These are phyloP conservation scores for Hypomyces perniciosus DNA, from an alignment of 2,329 filamentous ascomycete species.

Conservation along the genomic window DNA sequence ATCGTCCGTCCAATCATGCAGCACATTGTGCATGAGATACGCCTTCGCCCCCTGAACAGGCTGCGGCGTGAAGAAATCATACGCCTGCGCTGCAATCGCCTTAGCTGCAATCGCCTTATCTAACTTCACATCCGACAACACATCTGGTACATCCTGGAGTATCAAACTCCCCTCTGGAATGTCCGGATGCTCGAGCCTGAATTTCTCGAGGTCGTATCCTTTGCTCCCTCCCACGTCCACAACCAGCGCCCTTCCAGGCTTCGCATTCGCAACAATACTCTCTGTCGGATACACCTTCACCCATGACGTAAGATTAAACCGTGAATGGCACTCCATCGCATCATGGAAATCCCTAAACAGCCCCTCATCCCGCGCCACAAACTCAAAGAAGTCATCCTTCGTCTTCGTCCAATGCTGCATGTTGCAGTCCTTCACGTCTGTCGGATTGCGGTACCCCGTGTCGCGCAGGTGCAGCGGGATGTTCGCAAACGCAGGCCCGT, in stretches of 20 bases:
- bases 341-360: conserved; percentile 29
- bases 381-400: conserved; percentile 25
- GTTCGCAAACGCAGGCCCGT: conserved; percentile 24
- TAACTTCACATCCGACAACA: conserved; percentile 22
- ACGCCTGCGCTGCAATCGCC: conserved; percentile 23
- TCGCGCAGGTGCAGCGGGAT: conserved; percentile 28
- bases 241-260: conserved; percentile 23
- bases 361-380: conserved; percentile 23
- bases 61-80: conserved; percentile 34
- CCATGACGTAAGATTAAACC: conserved; percentile 33
- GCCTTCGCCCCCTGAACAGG: conserved; percentile 33
- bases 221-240: conserved; percentile 33
- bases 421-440: conserved; percentile 25
- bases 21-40: conserved; percentile 43
- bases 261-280: conserved; percentile 21
- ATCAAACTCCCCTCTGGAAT: conserved; percentile 24
- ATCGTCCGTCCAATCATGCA: conserved; percentile 45
- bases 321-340: conserved; percentile 33
- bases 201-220: conserved; percentile 32
- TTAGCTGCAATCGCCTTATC: conserved; percentile 22
- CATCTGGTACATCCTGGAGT: conserved; percentile 29
- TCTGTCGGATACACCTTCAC: conserved; percentile 29
- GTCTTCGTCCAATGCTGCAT: conserved; percentile 27
- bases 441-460: conserved; percentile 29
- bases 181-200: conserved; percentile 23